Conservation (phyloP, 2,329 filamentous ascomycete genomes). For the Sclerotinia nivalis region DNA sequence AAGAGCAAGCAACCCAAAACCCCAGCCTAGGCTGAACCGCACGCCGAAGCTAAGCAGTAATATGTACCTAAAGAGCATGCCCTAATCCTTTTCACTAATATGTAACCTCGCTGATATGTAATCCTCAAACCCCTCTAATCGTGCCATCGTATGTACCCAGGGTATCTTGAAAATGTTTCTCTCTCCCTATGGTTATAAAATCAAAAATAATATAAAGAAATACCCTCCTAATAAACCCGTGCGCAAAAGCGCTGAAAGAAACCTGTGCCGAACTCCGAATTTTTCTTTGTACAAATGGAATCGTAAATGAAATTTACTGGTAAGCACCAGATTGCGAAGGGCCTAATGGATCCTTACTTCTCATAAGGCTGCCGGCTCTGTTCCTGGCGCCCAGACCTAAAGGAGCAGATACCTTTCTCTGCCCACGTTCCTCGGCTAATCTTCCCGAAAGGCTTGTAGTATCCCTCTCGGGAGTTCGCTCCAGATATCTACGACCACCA, state of each 20-base stretch:
- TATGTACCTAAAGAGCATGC: constrained; percentile 21
- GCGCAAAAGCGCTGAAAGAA: constrained; percentile 5
- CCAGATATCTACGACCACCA: constrained; percentile 35
- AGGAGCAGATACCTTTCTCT: constrained; percentile 37
- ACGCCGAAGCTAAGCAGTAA: constrained; percentile 19
- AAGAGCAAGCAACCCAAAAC: constrained; percentile 15
- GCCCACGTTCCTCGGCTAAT: constrained; percentile 35
- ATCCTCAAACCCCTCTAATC: constrained; percentile 22
- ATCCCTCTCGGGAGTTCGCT: constrained; percentile 39
- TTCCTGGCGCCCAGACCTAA: constrained; percentile 29
- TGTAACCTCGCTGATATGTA: constrained; percentile 22
- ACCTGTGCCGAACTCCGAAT: constrained; percentile 12
- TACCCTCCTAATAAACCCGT: constrained; percentile 5
- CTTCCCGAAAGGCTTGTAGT: constrained; percentile 34
- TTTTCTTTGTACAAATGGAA: constrained; percentile 14
- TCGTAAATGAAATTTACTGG: constrained; percentile 26
- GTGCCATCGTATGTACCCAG: constrained; percentile 25
- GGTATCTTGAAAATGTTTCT: constrained; percentile 23
- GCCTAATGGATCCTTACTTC: constrained; percentile 31
- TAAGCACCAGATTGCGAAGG: constrained; percentile 32
- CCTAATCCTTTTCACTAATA: constrained; percentile 15
- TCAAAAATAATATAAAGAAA: constrained; percentile 17
- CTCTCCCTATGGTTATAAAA: constrained; percentile 16
- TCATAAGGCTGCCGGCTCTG: constrained; percentile 34
- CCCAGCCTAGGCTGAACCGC: constrained; percentile 16